phyloP scores from a whole-genome alignment of 179 eudicot genomes.

The Nepenthes alata region DNA sequence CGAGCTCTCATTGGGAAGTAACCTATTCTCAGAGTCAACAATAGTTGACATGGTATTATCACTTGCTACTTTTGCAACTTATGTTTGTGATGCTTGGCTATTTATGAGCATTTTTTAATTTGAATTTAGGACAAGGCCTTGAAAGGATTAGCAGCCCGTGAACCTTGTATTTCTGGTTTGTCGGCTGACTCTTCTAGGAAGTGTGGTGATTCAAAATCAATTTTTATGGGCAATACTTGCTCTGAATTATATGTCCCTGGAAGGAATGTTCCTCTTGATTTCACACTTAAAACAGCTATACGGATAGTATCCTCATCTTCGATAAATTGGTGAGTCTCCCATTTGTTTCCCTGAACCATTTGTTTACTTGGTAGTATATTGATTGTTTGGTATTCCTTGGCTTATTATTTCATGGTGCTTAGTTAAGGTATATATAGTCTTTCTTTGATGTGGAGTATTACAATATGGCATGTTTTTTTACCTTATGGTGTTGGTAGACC shows the following conservation, averaged over 20 bases:
- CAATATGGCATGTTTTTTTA: no score
- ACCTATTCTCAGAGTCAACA: slow-evolving; percentile 29
- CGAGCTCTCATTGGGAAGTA: slow-evolving; percentile 53
- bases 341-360: no score
- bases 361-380: no score
- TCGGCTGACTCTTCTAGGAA: slow-evolving; percentile 31
- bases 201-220: slow-evolving; percentile 18
- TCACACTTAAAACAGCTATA: slow-evolving; percentile 67
- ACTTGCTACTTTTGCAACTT: background rate
- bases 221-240: slow-evolving; percentile 23
- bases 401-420: no score
- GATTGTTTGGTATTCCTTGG: no score
- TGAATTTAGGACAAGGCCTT: slow-evolving; percentile 61
- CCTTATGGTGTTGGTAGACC: no score
- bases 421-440: no score
- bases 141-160: slow-evolving; percentile 57
- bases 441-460: no score
- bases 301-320: slow-evolving; percentile 62
- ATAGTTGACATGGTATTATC: slow-evolving; percentile 62
- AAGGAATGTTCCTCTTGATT: slow-evolving; percentile 55
- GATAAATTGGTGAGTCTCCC: slow-evolving; percentile 49
- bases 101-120: background rate
- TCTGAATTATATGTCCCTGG: slow-evolving; percentile 47
- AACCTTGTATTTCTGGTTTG: slow-evolving; percentile 34
- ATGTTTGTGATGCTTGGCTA: background rate